Evolutionary conservation across 257 asterid genomes (phyloP).

Genomic region (Leptodermis oblonga): DNA sequence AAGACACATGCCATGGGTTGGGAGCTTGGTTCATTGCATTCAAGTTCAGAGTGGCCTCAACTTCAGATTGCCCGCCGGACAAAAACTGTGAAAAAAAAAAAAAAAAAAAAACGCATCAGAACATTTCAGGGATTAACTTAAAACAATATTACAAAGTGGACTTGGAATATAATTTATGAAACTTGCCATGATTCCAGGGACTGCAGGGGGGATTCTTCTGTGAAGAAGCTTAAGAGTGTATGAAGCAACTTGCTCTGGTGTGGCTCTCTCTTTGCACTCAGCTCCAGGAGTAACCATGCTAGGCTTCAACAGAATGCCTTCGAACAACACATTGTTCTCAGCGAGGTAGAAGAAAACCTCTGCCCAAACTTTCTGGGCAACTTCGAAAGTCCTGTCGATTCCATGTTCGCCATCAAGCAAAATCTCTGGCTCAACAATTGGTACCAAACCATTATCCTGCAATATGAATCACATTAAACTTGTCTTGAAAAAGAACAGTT

Average conservation of each 20-base stretch:
- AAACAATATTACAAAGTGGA: not conserved
- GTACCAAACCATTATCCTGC: conserved; percentile 77
- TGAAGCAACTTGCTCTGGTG: conserved; percentile 53
- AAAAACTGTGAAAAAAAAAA: conserved; percentile 40
- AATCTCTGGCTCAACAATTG: conserved; percentile 82
- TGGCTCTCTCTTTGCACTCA: conserved; percentile 54
- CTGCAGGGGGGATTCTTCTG: conserved; percentile 67
- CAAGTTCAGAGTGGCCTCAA: conserved; percentile 70
- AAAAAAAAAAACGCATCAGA: too few species aligned
- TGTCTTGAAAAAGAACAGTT: not conserved
- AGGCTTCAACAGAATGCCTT: conserved; percentile 74
- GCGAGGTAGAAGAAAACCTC: conserved; percentile 77
- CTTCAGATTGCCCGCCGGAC: conserved; percentile 77
- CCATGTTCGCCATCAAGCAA: conserved; percentile 69
- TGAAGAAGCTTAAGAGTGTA: conserved; percentile 63
- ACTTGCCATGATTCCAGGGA: conserved; percentile 77
- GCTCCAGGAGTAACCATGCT: conserved; percentile 83
- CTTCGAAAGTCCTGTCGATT: conserved; percentile 67
- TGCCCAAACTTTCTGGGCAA: conserved; percentile 67
- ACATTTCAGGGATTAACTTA: not conserved
- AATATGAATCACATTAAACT: conserved; percentile 5
- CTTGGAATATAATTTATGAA: not conserved
- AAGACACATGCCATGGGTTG: conserved; percentile 77
- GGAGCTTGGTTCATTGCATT: conserved; percentile 68
- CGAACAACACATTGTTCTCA: conserved; percentile 62